Conservation (phyloP, 1,284 basidiomycete species). For the Hypsizygus ulmarius region DNA sequence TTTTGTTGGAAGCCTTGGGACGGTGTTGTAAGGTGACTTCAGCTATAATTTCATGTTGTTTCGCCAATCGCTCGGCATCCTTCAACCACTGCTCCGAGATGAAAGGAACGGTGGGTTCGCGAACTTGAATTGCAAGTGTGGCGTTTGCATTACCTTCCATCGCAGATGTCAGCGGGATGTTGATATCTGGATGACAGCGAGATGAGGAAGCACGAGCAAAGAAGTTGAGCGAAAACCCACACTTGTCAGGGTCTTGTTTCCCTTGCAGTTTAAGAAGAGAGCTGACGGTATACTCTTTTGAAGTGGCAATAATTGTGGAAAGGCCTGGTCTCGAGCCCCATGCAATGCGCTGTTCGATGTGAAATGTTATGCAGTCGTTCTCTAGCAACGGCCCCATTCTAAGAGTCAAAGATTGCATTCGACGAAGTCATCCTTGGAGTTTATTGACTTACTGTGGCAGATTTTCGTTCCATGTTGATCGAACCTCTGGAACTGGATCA, state of each 20-base stretch:
- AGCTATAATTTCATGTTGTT: neutral
- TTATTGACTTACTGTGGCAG: slow-evolving; percentile 13
- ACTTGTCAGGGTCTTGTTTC: slow-evolving; percentile 10
- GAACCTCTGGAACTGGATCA: slow-evolving; percentile 4
- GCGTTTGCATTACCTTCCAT: slow-evolving; percentile 6
- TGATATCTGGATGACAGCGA: slow-evolving; percentile 8
- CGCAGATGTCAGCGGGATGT: slow-evolving; percentile 9
- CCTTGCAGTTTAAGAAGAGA: slow-evolving; percentile 15
- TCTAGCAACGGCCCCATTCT: slow-evolving; percentile 17
- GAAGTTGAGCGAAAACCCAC: slow-evolving; percentile 6
- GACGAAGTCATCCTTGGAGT: neutral
- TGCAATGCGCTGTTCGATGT: slow-evolving; percentile 10
- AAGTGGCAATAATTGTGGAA: slow-evolving; percentile 13
- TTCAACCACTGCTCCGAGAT: slow-evolving; percentile 8
- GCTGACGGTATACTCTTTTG: slow-evolving; percentile 15
- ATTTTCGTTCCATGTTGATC: slow-evolving; percentile 18
- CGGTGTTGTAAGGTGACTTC: no score
- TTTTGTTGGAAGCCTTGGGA: no score
- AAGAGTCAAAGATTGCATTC: neutral
- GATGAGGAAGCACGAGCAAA: no score
- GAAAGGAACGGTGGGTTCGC: slow-evolving; percentile 15
- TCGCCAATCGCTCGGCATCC: neutral
- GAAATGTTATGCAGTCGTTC: slow-evolving; percentile 15
- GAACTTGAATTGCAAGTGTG: slow-evolving; percentile 13
- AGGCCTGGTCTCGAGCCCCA: slow-evolving; percentile 4